Base-by-base conservation (phyloP, 306 rosid genomes). In the Potentilla sterilis region DNA sequence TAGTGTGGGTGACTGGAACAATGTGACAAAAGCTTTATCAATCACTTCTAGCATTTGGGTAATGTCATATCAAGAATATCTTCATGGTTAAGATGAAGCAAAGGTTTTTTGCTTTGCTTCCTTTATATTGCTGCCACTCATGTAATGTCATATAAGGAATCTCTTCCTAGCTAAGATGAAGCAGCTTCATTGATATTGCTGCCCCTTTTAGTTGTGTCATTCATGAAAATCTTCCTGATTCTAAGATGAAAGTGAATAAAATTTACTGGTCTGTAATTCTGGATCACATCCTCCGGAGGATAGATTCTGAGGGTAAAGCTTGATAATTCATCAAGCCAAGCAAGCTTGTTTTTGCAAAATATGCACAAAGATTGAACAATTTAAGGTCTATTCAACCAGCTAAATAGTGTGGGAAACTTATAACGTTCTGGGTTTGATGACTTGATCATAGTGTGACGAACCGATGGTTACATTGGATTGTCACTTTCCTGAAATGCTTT, bases 51-150 rank as follows among this genome's bases (percentile, higher is more conserved):
- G 18, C 41, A 4, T 7, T 38, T 64, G 46, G 21, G 69, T 64
- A 38, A 10, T 67, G 49, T 41, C 51, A 40, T 67, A 16, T 67
- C 34, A 41, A n/a, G 35, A 67, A 21, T 40, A n/a, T 41, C 51
- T 41, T 66, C 51, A 16, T 67, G 51, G 32, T 18, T 41, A 67
- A 8, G 70, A 40, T n/a, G 49, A 66, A 66, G 70, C 70, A 40
- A 61, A 61, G 37, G 67, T 61, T 61, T 61, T n/a, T 61, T 62
- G 42, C 12, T 62, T 62, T 62, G 3, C 49, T 41, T 41, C 34
- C 47, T 65, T 19, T 1, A 13, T 24, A 38, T 7, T 12, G 15
- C 4, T n/a, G 46, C 47, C 68, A 7, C 22, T 34, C 19, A 9
- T 15, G 43, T 62, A 16, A 18, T 65, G 69, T 63, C 68, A 13